These are phyloP conservation scores for Coprinellus micaceus DNA, from an alignment of 768 basidiomycete genomes.

Conservation along the genomic window DNA sequence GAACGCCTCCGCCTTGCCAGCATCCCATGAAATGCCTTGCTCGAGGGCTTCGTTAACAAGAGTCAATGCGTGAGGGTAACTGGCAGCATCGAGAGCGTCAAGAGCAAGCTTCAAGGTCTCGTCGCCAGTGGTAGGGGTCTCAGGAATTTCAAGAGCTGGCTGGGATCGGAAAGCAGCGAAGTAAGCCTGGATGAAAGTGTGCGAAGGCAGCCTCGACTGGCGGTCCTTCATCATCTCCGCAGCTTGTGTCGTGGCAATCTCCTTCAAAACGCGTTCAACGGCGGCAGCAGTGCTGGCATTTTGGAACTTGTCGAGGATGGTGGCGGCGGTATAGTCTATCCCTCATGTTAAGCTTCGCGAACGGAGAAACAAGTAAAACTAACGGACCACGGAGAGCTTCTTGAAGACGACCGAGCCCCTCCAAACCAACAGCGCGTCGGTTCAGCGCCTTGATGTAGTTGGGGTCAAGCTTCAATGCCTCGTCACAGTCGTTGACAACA, in stretches of 20 bases:
- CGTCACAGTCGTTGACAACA: conserved; percentile 86
- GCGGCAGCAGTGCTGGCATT: conserved; percentile 72
- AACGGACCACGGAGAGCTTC: conserved; percentile 74
- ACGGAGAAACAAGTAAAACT: background rate
- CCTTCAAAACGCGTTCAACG: conserved; percentile 92
- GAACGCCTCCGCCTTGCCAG: conserved; percentile 79
- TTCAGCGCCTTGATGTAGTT: conserved; percentile 90
- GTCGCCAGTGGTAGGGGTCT: conserved; percentile 75
- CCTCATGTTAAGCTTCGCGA: background rate
- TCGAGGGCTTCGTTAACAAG: conserved; percentile 82
- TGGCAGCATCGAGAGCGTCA: conserved; percentile 77
- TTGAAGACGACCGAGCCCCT: conserved; percentile 67
- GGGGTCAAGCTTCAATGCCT: conserved; percentile 77
- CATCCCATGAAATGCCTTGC: conserved; percentile 77
- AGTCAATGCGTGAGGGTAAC: conserved; percentile 78
- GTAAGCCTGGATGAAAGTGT: conserved; percentile 91
- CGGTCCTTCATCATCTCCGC: conserved; percentile 69
- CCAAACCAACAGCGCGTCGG: conserved; percentile 82
- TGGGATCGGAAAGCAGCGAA: conserved; percentile 94
- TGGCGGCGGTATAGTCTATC: conserved; percentile 92
- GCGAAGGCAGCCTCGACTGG: conserved; percentile 80
- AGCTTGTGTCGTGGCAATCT: conserved; percentile 69
- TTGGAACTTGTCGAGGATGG: conserved; percentile 90
- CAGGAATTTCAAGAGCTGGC: conserved; percentile 67
- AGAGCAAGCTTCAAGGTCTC: conserved; percentile 75